phyloP scores from a whole-genome alignment of 1,284 basidiomycete genomes.

The Volvariella surrecta region DNA sequence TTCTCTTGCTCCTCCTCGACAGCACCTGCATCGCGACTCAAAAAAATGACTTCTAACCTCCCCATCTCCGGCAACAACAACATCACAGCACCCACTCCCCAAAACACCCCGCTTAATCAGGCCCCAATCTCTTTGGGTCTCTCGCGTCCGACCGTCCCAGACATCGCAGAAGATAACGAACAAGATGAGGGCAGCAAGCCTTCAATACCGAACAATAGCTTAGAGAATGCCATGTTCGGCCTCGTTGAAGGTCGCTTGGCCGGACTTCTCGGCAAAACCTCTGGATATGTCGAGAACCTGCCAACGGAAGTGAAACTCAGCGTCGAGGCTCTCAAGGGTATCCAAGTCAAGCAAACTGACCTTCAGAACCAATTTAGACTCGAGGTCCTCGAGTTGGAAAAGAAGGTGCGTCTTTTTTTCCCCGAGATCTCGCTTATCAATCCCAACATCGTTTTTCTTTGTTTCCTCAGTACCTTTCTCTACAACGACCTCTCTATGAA shows the following conservation, averaged over 20 bases:
- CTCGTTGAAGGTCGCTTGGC: slow-evolving; percentile 38
- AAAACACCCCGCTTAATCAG: slow-evolving; percentile 36
- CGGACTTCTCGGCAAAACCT: slow-evolving; percentile 33
- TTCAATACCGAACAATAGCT: slow-evolving; percentile 16
- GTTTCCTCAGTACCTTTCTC: slow-evolving; percentile 64
- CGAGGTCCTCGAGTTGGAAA: slow-evolving; percentile 94
- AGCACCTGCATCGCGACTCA: too few relatives aligned
- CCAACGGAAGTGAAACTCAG: slow-evolving; percentile 78
- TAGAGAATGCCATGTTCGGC: slow-evolving; percentile 29
- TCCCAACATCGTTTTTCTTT: slow-evolving; percentile 8
- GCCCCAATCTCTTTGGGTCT: slow-evolving; percentile 34
- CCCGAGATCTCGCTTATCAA: slow-evolving; percentile 7
- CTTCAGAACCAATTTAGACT: slow-evolving; percentile 95
- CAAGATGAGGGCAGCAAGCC: slow-evolving; percentile 17
- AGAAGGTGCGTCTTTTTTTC: slow-evolving; percentile 58
- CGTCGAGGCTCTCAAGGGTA: slow-evolving; percentile 89
- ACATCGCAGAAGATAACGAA: slow-evolving; percentile 39
- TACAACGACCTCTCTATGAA: slow-evolving; percentile 84
- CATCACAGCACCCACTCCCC: slow-evolving; percentile 36
- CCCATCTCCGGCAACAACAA: slow-evolving; percentile 26
- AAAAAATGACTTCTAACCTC: slow-evolving; percentile 32
- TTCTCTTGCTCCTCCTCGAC: too few relatives aligned
- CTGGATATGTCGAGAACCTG: slow-evolving; percentile 65
- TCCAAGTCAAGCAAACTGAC: slow-evolving; percentile 90
- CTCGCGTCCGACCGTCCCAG: slow-evolving; percentile 37